Evolutionary conservation across 1,284 basidiomycete genomes (phyloP).

Genomic region (Megacollybia platyphylla): DNA sequence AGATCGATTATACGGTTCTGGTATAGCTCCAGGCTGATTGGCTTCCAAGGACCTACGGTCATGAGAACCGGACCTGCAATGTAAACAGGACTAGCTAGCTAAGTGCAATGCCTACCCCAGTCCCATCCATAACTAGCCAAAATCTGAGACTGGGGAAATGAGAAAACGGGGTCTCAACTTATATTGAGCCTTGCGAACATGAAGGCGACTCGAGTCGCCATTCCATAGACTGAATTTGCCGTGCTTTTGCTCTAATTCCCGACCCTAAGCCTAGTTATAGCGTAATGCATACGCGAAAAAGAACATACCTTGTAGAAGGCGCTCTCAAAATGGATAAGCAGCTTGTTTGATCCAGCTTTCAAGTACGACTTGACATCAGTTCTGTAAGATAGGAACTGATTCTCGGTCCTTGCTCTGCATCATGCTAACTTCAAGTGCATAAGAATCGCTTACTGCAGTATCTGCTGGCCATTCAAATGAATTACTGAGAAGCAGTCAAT

Average conservation of each 20-base stretch:
- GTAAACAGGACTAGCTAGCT: constrained; percentile 3
- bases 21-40: constrained; percentile 61
- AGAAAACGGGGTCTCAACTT: constrained; percentile 30
- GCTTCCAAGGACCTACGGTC: constrained; percentile 73
- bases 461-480: constrained; percentile 37
- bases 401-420: constrained; percentile 36
- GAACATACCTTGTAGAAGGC: constrained; percentile 52
- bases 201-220: constrained; percentile 74
- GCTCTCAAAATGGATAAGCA: constrained; percentile 62
- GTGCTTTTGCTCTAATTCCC: constrained; percentile 49
- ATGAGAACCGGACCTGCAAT: constrained; percentile 55
- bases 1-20: constrained; percentile 49
- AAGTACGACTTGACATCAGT: constrained; percentile 42
- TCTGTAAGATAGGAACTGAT: constrained; percentile 71
- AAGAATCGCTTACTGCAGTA: neutral
- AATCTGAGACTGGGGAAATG: constrained; percentile 1
- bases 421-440: neutral
- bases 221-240: constrained; percentile 67
- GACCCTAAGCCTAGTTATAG: constrained; percentile 28
- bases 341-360: constrained; percentile 48
- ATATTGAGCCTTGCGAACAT: constrained; percentile 85
- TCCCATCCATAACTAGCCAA: constrained; percentile 66
- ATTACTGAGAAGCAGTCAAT: constrained; percentile 77
- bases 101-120: constrained; percentile 44
- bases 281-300: neutral